Evolutionary conservation across 2,329 filamentous ascomycete genomes (phyloP), one percentile per base, ranked within the genome.

Genomic region (Teratosphaeria destructans): DNA sequence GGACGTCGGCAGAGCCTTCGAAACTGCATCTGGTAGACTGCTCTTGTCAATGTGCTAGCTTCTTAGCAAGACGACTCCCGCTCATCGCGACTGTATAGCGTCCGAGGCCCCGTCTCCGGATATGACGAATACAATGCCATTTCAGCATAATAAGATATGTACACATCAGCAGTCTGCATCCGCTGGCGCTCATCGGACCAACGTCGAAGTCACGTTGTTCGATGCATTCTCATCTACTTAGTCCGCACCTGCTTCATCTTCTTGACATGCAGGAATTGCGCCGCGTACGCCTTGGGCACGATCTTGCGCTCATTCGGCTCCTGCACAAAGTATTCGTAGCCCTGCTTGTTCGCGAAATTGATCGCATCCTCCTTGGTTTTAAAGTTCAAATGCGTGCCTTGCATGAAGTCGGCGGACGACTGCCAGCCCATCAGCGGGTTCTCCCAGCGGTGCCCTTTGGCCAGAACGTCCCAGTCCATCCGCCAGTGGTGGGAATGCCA

Each of bases 351-450:
- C 27, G 95, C 94, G 72, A 99, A 99, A 61, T 82, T 79, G 70
- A 99, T 93, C 65, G 94, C 94, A 68, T 96, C 93, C 74, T 97
- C 91, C 81, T 96, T 97, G 69, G 81, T 82, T 76, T 89, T 89
- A 82, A 99, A 99, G 75, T 87, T 87, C 69, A 99, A 77, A 73
- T 91, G 84, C 55, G 91, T 95, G 71, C 91, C 93, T 76, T 99
- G 92, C 90, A 99, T 94, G 72, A 85, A 85, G 76, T 99, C 94
- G 59, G 83, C 93, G 19, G 91, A 95, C 27, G 93, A 97, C 74
- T 96, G 92, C 95, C 95, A 99, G 62, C 94, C 94, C 85, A 99
- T 99, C 74, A 99, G 78, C 54, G 88, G 90, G 78, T 99, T 99
- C 80, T 99, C 94, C 95, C 94, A 99, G 68, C 94, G 85, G 77